phyloP scores from a whole-genome alignment of 305 asterid genomes.

The Solanum chacoense region DNA sequence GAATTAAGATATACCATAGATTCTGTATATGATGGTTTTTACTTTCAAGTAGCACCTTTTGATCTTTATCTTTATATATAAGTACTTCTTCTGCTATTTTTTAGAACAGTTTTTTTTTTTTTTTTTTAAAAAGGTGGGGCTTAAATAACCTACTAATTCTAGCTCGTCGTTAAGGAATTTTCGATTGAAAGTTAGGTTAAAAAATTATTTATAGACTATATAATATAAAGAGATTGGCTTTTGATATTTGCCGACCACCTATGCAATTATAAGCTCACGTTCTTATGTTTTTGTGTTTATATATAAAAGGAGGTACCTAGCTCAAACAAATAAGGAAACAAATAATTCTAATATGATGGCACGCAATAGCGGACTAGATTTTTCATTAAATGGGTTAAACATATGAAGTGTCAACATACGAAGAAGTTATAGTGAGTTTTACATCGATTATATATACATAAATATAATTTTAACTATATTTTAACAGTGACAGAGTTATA shows the following conservation, averaged over 20 bases:
- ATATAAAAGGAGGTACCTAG: neutral
- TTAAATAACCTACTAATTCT: neutral
- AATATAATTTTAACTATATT: neutral
- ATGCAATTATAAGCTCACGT: neutral
- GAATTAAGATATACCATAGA: neutral
- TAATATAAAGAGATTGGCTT: neutral
- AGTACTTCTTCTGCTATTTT: neutral
- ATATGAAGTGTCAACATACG: neutral
- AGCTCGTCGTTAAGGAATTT: neutral
- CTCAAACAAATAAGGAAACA: neutral
- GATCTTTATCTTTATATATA: neutral
- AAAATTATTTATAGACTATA: neutral
- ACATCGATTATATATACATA: neutral
- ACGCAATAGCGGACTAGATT: neutral
- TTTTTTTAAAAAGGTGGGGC: neutral
- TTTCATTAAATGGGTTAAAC: neutral
- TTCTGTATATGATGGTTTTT: neutral
- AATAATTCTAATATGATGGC: neutral
- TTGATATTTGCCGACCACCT: neutral
- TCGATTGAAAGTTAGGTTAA: neutral
- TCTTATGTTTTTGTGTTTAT: neutral
- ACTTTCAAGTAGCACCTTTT: neutral
- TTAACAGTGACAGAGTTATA: too few species aligned
- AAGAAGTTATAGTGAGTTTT: neutral
- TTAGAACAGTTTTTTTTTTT: neutral